Evolutionary conservation across 73 alveolate genomes (phyloP).

Genomic region (Tetrahymena borealis): DNA sequence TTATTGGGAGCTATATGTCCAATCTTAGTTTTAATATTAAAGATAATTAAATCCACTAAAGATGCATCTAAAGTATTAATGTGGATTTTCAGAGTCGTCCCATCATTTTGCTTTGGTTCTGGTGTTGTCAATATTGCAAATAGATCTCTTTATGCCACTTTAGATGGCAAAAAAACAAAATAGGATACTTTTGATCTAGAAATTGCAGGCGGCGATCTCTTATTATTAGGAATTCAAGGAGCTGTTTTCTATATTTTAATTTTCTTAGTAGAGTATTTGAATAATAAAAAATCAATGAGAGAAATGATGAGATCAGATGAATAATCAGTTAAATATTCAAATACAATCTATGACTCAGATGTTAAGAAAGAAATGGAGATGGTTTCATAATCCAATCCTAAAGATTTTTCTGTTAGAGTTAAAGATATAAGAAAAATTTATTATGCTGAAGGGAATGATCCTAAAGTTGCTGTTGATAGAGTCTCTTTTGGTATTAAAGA

Average conservation of each 20-base stretch:
- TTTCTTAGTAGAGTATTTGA: slow-evolving; percentile 35
- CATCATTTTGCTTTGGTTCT: slow-evolving; percentile 83
- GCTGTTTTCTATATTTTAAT: slow-evolving; percentile 8
- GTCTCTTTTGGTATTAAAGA: slow-evolving; percentile 85
- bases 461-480: slow-evolving; percentile 83
- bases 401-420: slow-evolving; percentile 45
- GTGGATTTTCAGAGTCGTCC: slow-evolving; percentile 81
- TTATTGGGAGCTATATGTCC: slow-evolving; percentile 52
- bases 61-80: slow-evolving; percentile 46
- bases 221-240: slow-evolving; percentile 20
- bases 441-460: slow-evolving; percentile 9
- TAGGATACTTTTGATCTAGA: slow-evolving; percentile 38
- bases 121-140: slow-evolving; percentile 67
- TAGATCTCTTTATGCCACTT: slow-evolving; percentile 12
- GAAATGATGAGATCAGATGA: slow-evolving; percentile 9
- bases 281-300: slow-evolving; percentile 24
- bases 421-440: slow-evolving; percentile 55
- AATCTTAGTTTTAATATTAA: slow-evolving; percentile 45
- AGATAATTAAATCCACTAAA: slow-evolving; percentile 52
- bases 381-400: slow-evolving; percentile 19
- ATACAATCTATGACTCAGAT: slow-evolving; percentile 31
- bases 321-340: neutral
- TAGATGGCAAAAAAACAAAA: slow-evolving; percentile 11
- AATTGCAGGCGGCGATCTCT: slow-evolving; percentile 42
- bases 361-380: slow-evolving; percentile 39